phyloP scores from a whole-genome alignment of 2,329 filamentous ascomycete species.

The Diaporthe capsici region DNA sequence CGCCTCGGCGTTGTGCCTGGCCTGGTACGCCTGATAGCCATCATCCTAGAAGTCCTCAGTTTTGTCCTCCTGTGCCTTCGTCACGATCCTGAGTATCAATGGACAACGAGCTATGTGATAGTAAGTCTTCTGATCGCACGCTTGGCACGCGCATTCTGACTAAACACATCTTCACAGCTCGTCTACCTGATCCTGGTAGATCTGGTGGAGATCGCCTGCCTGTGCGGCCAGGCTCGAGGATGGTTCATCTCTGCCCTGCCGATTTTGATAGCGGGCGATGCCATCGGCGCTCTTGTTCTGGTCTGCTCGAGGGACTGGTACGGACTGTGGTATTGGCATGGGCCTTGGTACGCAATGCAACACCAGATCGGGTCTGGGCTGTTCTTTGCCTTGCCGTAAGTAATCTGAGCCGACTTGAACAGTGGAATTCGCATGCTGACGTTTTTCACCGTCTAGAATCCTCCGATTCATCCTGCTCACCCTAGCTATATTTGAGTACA shows the following conservation, averaged over 20 bases:
- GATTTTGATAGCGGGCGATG: slow-evolving; percentile 32
- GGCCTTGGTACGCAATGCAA: slow-evolving; percentile 40
- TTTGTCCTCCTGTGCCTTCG: slow-evolving; percentile 14
- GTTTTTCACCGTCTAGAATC: not conserved
- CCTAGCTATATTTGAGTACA: slow-evolving; percentile 29
- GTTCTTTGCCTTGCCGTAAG: slow-evolving; percentile 40
- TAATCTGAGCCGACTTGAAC: not conserved
- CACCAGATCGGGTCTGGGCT: slow-evolving; percentile 38
- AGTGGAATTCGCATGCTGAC: not conserved
- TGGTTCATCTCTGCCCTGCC: slow-evolving; percentile 36
- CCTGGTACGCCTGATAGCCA: slow-evolving; percentile 24
- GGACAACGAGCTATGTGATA: slow-evolving; percentile 39
- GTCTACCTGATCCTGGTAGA: slow-evolving; percentile 38
- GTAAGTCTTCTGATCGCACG: not conserved
- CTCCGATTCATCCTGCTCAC: slow-evolving; percentile 33
- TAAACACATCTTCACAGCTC: slow-evolving; percentile 13
- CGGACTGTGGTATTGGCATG: slow-evolving; percentile 41
- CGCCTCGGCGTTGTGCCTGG: slow-evolving; percentile 33
- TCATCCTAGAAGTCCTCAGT: slow-evolving; percentile 35
- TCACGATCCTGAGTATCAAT: not conserved
- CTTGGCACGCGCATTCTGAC: not conserved
- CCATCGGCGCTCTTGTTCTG: slow-evolving; percentile 32
- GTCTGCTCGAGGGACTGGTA: slow-evolving; percentile 41
- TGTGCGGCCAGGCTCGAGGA: slow-evolving; percentile 37
- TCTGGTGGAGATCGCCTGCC: slow-evolving; percentile 31